A percentile compares a stretch with the other conserved stretches of the same genome.
Conservation (phyloP, 192 early-diverging fungal species). For the Geranomyces variabilis region DNA sequence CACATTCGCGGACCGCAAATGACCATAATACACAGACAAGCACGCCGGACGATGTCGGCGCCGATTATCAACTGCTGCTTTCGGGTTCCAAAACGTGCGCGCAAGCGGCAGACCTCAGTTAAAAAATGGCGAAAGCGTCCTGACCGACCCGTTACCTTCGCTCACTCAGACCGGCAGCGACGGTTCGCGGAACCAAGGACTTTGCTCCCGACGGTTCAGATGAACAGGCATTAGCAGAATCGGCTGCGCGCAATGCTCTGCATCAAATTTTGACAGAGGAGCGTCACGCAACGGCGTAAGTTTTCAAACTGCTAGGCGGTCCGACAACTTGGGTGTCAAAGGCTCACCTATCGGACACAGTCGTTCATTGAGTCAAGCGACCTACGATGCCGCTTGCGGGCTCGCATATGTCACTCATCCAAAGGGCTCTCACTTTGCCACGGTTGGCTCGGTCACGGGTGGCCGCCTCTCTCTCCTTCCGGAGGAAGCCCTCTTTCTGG, state of each 20-base stretch:
- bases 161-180: constrained; percentile 8
- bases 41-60: neutral
- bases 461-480: neutral
- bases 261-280: constrained; percentile 16
- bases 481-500: constrained; percentile 28
- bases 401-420: neutral
- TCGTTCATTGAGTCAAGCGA: constrained; percentile 18
- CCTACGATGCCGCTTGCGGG: neutral
- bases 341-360: neutral
- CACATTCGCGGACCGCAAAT: no score
- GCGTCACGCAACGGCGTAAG: constrained; percentile 12
- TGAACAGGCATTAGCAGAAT: constrained; percentile 1
- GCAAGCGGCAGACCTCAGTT: neutral
- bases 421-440: constrained; percentile 10
- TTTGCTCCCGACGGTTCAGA: constrained; percentile 24
- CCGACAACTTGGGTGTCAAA: neutral
- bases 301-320: neutral
- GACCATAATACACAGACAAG: no score
- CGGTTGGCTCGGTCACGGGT: neutral
- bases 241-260: constrained; percentile 21
- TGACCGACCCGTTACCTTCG: neutral
- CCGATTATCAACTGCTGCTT: constrained; percentile 9
- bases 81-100: neutral
- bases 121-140: neutral
- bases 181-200: constrained; percentile 27